phyloP scores from a whole-genome alignment of 371 early-diverging fungal species.

The Mucor racemosus region DNA sequence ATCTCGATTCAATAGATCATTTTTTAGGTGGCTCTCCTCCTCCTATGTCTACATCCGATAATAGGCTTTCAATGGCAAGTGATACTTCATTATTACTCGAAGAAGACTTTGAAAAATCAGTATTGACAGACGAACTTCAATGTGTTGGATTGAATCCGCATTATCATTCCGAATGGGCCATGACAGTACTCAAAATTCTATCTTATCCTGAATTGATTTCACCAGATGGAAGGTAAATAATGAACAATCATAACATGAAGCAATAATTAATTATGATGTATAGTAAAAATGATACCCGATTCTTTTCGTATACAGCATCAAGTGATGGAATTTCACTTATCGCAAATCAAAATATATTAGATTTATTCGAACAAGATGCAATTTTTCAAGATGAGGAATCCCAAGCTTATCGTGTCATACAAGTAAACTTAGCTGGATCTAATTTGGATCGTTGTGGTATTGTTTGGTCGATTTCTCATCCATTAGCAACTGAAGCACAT shows the following conservation, averaged over 20 bases:
- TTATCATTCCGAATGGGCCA: constrained; percentile 56
- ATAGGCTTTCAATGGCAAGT: constrained; percentile 11
- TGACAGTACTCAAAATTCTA: constrained; percentile 66
- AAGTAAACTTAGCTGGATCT: constrained; percentile 71
- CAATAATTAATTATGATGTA: background rate
- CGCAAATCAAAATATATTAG: constrained; percentile 64
- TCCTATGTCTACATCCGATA: background rate
- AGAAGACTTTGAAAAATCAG: constrained; percentile 36
- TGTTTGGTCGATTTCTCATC: constrained; percentile 76
- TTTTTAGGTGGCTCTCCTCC: constrained; percentile 25
- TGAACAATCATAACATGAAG: background rate
- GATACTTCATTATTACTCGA: constrained; percentile 18
- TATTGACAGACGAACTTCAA: constrained; percentile 59
- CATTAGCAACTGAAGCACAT: constrained; percentile 59
- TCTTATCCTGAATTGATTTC: constrained; percentile 60
- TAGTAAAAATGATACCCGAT: constrained; percentile 42
- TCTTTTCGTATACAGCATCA: constrained; percentile 77
- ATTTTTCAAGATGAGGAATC: constrained; percentile 64
- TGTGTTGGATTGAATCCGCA: constrained; percentile 71
- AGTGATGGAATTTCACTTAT: constrained; percentile 76
- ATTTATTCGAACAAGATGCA: constrained; percentile 63
- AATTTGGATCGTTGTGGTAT: constrained; percentile 73
- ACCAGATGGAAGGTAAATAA: constrained; percentile 23
- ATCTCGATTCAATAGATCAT: constrained; percentile 44
- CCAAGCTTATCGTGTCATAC: constrained; percentile 67